Percentiles rank a stretch among this genome's conserved stretches.
These are phyloP conservation scores for Coprinopsis marcescibilis DNA, from an alignment of 768 basidiomycete species.

Conservation along the genomic window DNA sequence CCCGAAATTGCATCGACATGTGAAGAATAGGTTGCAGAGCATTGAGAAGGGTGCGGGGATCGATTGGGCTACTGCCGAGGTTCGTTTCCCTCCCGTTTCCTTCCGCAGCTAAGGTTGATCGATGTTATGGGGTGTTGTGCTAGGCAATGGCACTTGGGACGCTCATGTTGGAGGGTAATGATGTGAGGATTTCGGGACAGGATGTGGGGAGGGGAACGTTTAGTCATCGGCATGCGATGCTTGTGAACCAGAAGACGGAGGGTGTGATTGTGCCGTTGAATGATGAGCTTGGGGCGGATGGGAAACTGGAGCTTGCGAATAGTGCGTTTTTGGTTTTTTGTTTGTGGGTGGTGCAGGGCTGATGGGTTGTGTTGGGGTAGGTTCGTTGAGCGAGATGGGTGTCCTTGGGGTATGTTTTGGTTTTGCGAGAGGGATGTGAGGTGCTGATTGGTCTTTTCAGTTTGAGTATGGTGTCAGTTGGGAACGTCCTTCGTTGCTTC, in stretches of 20 bases:
- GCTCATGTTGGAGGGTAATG: constrained; percentile 73
- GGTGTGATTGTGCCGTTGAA: constrained; percentile 79
- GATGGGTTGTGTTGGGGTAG: constrained; percentile 28
- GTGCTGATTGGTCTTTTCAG: constrained; percentile 27
- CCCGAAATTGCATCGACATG: constrained; percentile 69
- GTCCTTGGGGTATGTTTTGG: constrained; percentile 67
- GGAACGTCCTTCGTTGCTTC: constrained; percentile 75
- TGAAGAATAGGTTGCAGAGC: constrained; percentile 68
- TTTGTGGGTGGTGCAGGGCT: not conserved
- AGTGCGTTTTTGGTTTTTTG: constrained; percentile 42
- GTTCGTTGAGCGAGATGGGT: constrained; percentile 85
- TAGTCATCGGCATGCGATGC: constrained; percentile 87
- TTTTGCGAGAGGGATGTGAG: not conserved
- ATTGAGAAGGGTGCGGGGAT: constrained; percentile 65
- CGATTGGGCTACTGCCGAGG: constrained; percentile 91
- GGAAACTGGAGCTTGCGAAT: constrained; percentile 81
- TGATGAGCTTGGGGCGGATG: constrained; percentile 49
- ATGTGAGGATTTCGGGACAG: constrained; percentile 88
- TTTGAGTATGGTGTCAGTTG: constrained; percentile 91
- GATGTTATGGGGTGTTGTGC: not conserved
- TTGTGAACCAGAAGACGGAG: constrained; percentile 84
- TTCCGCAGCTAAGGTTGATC: not conserved
- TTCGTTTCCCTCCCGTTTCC: no score
- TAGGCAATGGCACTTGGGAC: constrained; percentile 87
- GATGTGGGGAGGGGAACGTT: constrained; percentile 91